Conservation (phyloP, 1,284 basidiomycete species). For the Leccinum pallidistipes region DNA sequence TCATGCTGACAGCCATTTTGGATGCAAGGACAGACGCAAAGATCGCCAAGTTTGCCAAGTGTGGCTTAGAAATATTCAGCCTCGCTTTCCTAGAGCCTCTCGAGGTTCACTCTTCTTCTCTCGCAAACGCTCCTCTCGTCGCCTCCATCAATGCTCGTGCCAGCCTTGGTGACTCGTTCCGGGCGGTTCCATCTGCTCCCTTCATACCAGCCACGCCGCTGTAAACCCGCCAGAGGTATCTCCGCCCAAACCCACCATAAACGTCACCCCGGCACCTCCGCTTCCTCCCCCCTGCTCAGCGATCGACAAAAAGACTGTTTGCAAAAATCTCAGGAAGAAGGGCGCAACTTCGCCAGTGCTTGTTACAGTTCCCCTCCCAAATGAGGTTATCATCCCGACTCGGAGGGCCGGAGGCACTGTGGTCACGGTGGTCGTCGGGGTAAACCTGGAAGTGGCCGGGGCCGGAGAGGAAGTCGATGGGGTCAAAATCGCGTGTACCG, state of each 20-base stretch:
- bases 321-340: slow-evolving; percentile 70
- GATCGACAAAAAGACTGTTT: slow-evolving; percentile 62
- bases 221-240: not conserved
- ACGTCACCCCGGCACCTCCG: slow-evolving; percentile 24
- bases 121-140: slow-evolving; percentile 11
- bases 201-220: slow-evolving; percentile 3
- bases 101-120: slow-evolving; percentile 62
- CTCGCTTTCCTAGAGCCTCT: slow-evolving; percentile 78
- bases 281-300: slow-evolving; percentile 25
- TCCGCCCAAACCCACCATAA: slow-evolving; percentile 29
- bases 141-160: slow-evolving; percentile 18
- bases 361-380: slow-evolving; percentile 14
- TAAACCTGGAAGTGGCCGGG: slow-evolving; percentile 71
- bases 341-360: slow-evolving; percentile 27
- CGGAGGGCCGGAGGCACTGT: slow-evolving; percentile 26
- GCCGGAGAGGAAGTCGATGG: slow-evolving; percentile 50
- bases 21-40: slow-evolving; percentile 95
- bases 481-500: slow-evolving; percentile 54
- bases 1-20: slow-evolving; percentile 87
- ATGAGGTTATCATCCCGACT: slow-evolving; percentile 10
- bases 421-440: slow-evolving; percentile 40
- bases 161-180: slow-evolving; percentile 29
- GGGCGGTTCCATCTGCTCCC: slow-evolving; percentile 21
- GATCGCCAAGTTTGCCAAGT: slow-evolving; percentile 87
- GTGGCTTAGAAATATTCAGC: slow-evolving; percentile 80